Conservation (phyloP, 139 green algal genomes). For the Chlorella vulgaris region DNA sequence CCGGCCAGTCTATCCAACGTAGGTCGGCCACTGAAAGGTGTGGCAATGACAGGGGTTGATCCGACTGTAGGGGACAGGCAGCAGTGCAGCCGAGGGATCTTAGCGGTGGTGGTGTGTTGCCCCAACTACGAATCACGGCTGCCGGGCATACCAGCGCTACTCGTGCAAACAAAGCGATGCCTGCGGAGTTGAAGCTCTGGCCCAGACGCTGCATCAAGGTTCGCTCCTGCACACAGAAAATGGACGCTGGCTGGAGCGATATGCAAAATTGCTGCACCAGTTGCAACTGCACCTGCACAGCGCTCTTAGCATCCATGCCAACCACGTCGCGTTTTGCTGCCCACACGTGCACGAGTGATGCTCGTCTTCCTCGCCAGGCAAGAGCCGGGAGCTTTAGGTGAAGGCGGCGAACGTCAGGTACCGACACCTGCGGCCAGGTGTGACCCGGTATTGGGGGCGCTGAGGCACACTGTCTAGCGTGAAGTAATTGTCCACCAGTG, state of each 20-base stretch:
- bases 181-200: slow-evolving; percentile 81
- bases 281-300: not conserved
- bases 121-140: not conserved
- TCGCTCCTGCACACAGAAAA: not conserved
- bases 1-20: slow-evolving; percentile 71
- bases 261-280: not conserved
- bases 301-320: too few relatives aligned
- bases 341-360: too few relatives aligned
- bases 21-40: slow-evolving; percentile 79
- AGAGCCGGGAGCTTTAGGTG: too few relatives aligned
- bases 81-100: too few relatives aligned
- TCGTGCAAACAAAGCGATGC: slow-evolving; percentile 70
- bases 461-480: too few relatives aligned
- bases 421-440: too few relatives aligned
- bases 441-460: too few relatives aligned
- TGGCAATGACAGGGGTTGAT: slow-evolving; percentile 66
- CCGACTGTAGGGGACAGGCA: slow-evolving; percentile 57
- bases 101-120: too few relatives aligned
- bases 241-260: not conserved
- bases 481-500: too few relatives aligned
- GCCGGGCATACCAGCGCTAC: slow-evolving; percentile 49
- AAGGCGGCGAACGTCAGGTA: too few relatives aligned
- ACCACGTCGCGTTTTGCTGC: too few relatives aligned
- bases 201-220: slow-evolving; percentile 45
- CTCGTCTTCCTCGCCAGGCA: too few relatives aligned